A percentile compares a stretch with the other conserved stretches of the same genome.
Conservation (phyloP, 164 flowering plant species). For the Berberis vulgaris region DNA sequence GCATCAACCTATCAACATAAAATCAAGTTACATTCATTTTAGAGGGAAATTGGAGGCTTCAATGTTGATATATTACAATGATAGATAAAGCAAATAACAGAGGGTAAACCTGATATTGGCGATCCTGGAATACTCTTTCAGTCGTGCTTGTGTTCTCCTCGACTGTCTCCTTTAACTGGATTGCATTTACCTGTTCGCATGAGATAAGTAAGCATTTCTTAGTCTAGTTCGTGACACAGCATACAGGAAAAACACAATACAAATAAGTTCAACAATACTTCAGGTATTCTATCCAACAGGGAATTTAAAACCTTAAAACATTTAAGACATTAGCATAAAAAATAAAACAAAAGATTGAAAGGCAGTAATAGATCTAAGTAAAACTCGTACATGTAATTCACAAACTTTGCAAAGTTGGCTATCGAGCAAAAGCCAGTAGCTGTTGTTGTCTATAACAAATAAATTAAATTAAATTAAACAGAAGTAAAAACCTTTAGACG, state of each 20-base stretch:
- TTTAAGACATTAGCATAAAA: no score
- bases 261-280: no score
- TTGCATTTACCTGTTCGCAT: constrained; percentile 79
- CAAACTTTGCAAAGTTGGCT: neutral
- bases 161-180: constrained; percentile 98
- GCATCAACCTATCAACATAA: constrained; percentile 73
- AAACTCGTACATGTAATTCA: no score
- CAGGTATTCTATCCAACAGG: no score
- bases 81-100: neutral
- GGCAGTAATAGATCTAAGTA: no score
- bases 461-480: neutral
- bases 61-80: neutral
- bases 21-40: neutral
- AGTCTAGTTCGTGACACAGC: no score
- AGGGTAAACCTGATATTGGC: constrained; percentile 82
- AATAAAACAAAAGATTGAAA: no score
- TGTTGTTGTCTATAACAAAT: neutral
- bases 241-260: no score
- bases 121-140: constrained; percentile 94
- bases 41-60: neutral
- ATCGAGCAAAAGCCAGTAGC: neutral
- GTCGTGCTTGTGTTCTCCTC: constrained; percentile 97
- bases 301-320: no score
- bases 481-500: constrained; percentile 58
- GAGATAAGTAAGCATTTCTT: neutral